Evolutionary conservation across 169 alveolate genomes (phyloP), one percentile per base, ranked within the genome.

Genomic region (Plasmodium sp.): DNA sequence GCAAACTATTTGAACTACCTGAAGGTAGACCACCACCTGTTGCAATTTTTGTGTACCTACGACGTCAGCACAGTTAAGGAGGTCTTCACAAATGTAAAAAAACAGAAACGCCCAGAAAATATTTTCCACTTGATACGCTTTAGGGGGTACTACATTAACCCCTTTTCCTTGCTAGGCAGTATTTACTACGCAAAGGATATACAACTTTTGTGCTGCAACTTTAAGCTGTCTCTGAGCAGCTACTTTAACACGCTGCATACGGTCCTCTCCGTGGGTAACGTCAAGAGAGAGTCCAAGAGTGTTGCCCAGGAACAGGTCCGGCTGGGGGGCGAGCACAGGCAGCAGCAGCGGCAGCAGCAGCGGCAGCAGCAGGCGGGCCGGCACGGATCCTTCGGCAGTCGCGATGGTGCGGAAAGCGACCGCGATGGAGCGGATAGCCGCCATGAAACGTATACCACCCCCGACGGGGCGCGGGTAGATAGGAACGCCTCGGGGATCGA

Each of bases 131-230:
- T 86, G 31, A 22, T 86, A 77, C 34, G 81, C 54, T 90, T 79
- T 81, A 58, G 54, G 45, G 92, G 94, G 6, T 43, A 48, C 73
- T 48, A 79, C 48, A 45, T 90, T 14, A 90, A 90, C 18, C 94
- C 94, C 27, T 90, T 90, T 90, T 90, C 94, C 36, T 81, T 90
- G 12, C 74, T 90, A 22, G 94, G 94, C 2, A 48, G 84, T 48
- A 34, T 90, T 18, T 90, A 27, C 83, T 90, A 90, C 83, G 12
- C 83, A 41, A 41, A 62, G 22, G 90, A 90, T 1, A 67, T 90
- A 12, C 45, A 90, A 48, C 51, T 45, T 16, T 62, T 90, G 43
- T 80, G 92, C 34, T 10, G 4, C 7, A 33, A 58, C 48, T 90
- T 90, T 39, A 90, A 90, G 12, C 12, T 90, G 16, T 45, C 71